Conservation (phyloP, 306 rosid species). For the Purshia tridentata region DNA sequence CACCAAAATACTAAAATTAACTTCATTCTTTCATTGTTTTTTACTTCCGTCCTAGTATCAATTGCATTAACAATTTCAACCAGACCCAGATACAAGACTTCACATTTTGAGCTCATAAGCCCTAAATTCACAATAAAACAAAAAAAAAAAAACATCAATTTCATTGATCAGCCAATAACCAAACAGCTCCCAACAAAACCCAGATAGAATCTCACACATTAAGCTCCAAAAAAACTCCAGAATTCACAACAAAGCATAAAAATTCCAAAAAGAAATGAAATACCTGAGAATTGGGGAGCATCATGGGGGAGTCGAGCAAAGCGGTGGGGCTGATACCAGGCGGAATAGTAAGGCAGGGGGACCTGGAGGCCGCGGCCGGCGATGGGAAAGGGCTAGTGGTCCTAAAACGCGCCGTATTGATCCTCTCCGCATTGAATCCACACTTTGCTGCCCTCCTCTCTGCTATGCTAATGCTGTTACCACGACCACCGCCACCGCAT, state of each 20-base stretch:
- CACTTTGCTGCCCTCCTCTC: slow-evolving; percentile 57
- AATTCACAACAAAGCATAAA: neutral
- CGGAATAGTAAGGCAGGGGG: slow-evolving; percentile 61
- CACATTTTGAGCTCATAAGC: neutral
- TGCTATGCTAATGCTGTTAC: slow-evolving; percentile 54
- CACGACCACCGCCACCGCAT: slow-evolving; percentile 10
- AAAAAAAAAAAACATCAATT: neutral
- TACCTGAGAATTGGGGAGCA: slow-evolving; percentile 77
- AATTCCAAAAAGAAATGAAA: neutral
- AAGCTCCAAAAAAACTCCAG: neutral
- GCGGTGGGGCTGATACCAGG: slow-evolving; percentile 73
- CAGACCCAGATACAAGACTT: neutral
- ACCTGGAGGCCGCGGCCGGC: slow-evolving; percentile 27
- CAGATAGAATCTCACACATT: neutral
- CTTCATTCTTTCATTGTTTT: neutral
- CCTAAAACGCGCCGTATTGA: slow-evolving; percentile 44
- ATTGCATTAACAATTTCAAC: neutral
- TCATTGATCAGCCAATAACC: neutral
- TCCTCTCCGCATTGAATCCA: slow-evolving; percentile 58
- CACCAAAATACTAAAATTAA: neutral
- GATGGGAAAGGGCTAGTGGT: slow-evolving; percentile 35
- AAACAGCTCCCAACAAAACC: neutral
- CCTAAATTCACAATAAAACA: neutral
- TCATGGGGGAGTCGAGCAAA: slow-evolving; percentile 69
- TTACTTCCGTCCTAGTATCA: neutral